Evolutionary conservation across 345 rosid genomes (phyloP), one percentile per base, ranked within the genome.

Genomic region (Chamaenerion angustifolium): DNA sequence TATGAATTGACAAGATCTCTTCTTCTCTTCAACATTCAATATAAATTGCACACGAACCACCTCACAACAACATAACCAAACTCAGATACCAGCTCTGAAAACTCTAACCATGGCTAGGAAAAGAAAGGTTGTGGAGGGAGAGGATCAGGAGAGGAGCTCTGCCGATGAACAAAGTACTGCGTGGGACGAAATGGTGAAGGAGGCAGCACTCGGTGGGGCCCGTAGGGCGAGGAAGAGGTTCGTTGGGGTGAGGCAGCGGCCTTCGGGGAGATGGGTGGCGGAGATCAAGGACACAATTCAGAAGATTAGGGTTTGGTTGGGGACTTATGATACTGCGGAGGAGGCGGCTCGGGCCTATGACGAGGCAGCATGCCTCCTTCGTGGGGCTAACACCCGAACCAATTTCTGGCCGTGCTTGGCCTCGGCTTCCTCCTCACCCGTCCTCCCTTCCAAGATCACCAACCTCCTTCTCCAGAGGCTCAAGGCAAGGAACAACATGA

Each of bases 301-400:
- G 45, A 56, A 56, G 15, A 56, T 56, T 10, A 50, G 59, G 9
- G 59, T 56, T 15, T 56, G 59, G 59, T 18, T 56, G 40, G 59
- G 59, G 51, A 56, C 52, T 35, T 56, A 56, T 6, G 52, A 56
- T 51, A 56, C 59, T 2, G 52, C 59, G 7, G 59, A 56, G 52
- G 59, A 57, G 43, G 61, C 61, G 0, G 61, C 61, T 19, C 49
- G 61, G 48, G 61, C 61, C 21, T 57, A 57, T 31, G 61, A 57
- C 27, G 61, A 57, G 61, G 61, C 61, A 3, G 61, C 61, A 0
- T 57, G 61, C 54, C 46, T 57, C 13, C 61, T 57, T 12, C 46
- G 61, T 18, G 61, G 61, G 8, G 45, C 61, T 18, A 48, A 48
- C 25, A 49, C 61, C 12, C 40, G 61, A 16, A 57, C 61, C 19